These are phyloP conservation scores for Aspergillus cristatus DNA, from an alignment of 495 filamentous ascomycete species.

Conservation along the genomic window DNA sequence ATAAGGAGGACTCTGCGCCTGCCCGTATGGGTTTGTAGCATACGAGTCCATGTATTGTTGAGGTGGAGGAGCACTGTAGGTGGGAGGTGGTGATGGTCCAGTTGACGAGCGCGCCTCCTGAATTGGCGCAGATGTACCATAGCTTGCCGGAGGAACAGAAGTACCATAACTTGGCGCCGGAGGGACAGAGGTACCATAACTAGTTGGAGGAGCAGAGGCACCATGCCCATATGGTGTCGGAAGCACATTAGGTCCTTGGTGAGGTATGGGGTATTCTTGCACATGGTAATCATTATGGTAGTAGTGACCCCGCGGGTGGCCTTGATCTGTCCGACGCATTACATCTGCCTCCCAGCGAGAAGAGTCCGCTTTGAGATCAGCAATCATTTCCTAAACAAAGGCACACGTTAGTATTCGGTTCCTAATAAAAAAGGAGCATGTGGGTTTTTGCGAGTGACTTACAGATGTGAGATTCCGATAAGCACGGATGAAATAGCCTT, in stretches of 20 bases:
- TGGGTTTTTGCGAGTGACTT: constrained; percentile 26
- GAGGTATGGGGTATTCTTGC: constrained; percentile 16
- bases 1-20: constrained; percentile 30
- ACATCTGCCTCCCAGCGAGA: constrained; percentile 69
- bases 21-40: constrained; percentile 25
- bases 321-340: constrained; percentile 40
- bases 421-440: background rate
- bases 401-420: too few relatives aligned
- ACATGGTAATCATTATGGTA: constrained; percentile 24
- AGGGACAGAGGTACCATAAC: too few relatives aligned
- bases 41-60: constrained; percentile 29
- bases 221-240: too few relatives aligned
- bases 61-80: constrained; percentile 30
- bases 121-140: constrained; percentile 20
- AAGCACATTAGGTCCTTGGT: constrained; percentile 26
- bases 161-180: too few relatives aligned
- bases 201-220: too few relatives aligned
- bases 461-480: constrained; percentile 83
- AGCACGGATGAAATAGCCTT: constrained; percentile 78
- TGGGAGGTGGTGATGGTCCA: constrained; percentile 31
- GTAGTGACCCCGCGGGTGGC: constrained; percentile 39
- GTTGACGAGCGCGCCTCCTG: constrained; percentile 31
- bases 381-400: constrained; percentile 84
- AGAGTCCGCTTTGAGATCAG: constrained; percentile 76
- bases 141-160: too few relatives aligned